phyloP scores from a whole-genome alignment of 805 yeast genomes.

The Pichia heedii region DNA sequence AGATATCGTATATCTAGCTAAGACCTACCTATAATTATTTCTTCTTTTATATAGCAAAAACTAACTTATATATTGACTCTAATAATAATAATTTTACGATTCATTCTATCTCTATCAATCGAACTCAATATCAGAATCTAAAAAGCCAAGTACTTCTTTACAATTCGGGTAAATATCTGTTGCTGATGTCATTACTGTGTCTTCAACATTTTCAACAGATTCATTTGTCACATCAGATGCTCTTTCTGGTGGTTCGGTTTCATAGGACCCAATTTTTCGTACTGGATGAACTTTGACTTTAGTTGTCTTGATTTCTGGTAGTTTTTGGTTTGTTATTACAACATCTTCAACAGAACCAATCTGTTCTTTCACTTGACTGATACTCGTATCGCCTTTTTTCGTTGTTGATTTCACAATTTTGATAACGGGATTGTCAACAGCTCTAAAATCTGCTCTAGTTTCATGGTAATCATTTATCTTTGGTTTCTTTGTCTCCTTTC shows the following conservation, averaged over 20 bases:
- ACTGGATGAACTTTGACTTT: no score
- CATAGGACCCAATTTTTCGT: no score
- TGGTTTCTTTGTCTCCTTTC: not conserved
- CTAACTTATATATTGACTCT: not conserved
- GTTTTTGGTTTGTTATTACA: conserved; percentile 1
- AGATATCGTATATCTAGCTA: conserved; percentile 36
- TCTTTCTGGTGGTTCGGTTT: no score
- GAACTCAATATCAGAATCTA: conserved; percentile 22
- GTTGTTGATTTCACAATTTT: not conserved
- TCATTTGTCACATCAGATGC: not conserved
- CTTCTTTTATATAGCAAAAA: not conserved
- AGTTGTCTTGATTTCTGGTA: not conserved
- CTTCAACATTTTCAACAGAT: not conserved
- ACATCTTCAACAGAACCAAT: conserved; percentile 1
- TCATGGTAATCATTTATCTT: no score
- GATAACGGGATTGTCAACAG: no score
- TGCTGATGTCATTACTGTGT: not conserved
- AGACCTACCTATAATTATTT: conserved; percentile 32
- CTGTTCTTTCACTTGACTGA: not conserved
- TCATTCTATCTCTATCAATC: conserved; percentile 8
- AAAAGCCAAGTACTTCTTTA: conserved; percentile 13
- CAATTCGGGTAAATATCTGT: no score
- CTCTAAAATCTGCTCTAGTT: no score
- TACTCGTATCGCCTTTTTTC: not conserved
- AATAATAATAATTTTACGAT: not conserved